Evolutionary conservation across 164 flowering plant genomes (phyloP).

Genomic region (Tinospora cordifolia): DNA sequence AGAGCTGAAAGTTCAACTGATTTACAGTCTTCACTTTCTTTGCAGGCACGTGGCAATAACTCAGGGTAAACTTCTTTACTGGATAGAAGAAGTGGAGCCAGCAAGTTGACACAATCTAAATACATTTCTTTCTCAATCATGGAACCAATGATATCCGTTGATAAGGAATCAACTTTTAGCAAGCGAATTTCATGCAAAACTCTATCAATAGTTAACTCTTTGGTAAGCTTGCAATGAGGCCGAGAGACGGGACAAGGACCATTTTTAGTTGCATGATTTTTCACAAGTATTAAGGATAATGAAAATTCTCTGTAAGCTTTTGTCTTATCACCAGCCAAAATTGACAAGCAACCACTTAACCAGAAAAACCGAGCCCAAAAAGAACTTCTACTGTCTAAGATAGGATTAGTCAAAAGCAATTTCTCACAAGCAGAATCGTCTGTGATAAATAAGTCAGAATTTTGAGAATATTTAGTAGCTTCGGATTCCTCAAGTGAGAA

Average conservation of each 20-base stretch:
- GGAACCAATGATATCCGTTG: conserved; percentile 38
- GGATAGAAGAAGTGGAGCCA: conserved; percentile 66
- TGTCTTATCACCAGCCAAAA: conserved; percentile 52
- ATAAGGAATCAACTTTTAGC: conserved; percentile 52
- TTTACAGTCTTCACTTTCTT: conserved; percentile 33
- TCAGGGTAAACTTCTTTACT: conserved; percentile 42
- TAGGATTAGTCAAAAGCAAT: conserved; percentile 15
- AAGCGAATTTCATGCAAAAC: conserved; percentile 63
- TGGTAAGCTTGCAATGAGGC: conserved; percentile 57
- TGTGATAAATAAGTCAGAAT: conserved; percentile 9
- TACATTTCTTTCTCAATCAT: conserved; percentile 70
- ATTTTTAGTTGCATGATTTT: conserved; percentile 24
- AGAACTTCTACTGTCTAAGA: conserved; percentile 29
- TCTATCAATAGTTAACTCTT: conserved; percentile 49
- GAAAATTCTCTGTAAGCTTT: conserved; percentile 65
- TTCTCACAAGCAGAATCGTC: conserved; percentile 13
- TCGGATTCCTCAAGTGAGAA: conserved; percentile 20
- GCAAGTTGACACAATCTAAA: conserved; percentile 53
- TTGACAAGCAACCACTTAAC: conserved; percentile 72
- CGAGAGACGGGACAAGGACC: conserved; percentile 28
- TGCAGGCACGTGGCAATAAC: conserved; percentile 22
- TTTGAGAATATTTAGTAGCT: conserved; percentile 14
- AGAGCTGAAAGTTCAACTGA: conserved; percentile 69
- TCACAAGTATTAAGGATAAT: conserved; percentile 51
- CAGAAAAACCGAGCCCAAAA: conserved; percentile 85